Conservation (phyloP, 164 flowering plant genomes). For the Vitis rupestris region DNA sequence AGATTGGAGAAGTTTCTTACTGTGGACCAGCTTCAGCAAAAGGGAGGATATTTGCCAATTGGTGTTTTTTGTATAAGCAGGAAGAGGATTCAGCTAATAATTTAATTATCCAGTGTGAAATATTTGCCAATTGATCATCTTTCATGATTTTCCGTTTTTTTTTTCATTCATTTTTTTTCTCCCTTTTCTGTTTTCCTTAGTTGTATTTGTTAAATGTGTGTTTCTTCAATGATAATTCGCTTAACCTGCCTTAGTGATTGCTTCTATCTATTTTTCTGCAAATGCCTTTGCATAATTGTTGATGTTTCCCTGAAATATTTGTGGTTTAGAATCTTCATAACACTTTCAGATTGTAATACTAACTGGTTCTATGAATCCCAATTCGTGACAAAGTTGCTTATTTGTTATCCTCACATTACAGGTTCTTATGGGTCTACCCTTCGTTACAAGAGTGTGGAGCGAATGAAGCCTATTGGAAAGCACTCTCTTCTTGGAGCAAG, state of each 20-base stretch:
- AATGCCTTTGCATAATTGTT: background rate
- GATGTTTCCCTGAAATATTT: background rate
- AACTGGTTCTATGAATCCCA: background rate
- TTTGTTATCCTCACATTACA: constrained; percentile 19
- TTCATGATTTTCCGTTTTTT: no score
- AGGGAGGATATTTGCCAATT: no score
- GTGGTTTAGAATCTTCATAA: background rate
- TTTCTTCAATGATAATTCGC: background rate
- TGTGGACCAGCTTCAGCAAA: no score
- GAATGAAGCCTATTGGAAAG: constrained; percentile 83
- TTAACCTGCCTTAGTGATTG: background rate
- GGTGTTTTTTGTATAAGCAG: no score
- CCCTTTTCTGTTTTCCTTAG: no score
- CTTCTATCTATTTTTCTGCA: no score
- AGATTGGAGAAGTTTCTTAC: no score
- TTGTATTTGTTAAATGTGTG: no score
- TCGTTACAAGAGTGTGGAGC: constrained; percentile 88
- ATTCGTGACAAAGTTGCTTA: background rate
- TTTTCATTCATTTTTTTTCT: no score
- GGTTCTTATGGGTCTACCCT: constrained; percentile 96
- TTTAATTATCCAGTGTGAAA: no score
- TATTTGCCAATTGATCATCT: no score
- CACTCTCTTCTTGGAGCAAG: constrained; percentile 97
- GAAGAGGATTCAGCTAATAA: no score
- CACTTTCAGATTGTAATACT: background rate